Evolutionary conservation across 495 filamentous ascomycete species (phyloP), one percentile per base, ranked within the genome.

Genomic region (Apiosordaria backusii): DNA sequence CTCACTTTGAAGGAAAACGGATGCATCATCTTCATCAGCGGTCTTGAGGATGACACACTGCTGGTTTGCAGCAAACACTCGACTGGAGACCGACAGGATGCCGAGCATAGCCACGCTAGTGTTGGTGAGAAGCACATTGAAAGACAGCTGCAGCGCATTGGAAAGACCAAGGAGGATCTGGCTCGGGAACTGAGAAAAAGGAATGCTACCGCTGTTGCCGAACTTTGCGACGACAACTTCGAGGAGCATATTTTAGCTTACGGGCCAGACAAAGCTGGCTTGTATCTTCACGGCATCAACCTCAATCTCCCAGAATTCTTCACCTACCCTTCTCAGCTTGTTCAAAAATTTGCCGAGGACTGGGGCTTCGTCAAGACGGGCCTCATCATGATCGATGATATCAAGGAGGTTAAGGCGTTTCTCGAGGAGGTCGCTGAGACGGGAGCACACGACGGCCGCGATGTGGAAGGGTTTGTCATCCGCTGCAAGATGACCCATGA

Each of bases 51-150:
- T 70, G 93, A 84, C 54, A 90, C 89, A 1, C 79, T 99, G 24
- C 81, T 99, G 6, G 93, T 98, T 19, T 98, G 94, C 84, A 97
- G 94, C 82, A 99, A 99, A 74, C 96, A 99, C 78, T 97, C 95
- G 9, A 97, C 93, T 2, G 95, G 95, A 23, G 78, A 82, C 22
- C 84, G 95, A 23, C 71, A 74, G 13, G 91, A 96, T 71, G 74
- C 78, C 22, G 83, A 85, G 15, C 53, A 89, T 50, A 97, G 91
- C 78, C 95, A 99, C 80, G 92, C 96, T 2, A 79, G 83, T 61
- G 92, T 87, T 7, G 95, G 96, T 29, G 96, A 97, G 82, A 74
- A 73, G 55, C 96, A 95, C 88, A 81, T 96, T 0, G 90, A 96
- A 74, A 85, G 81, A 62, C 95, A 98, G 74, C 83, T 98, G 45